Percentiles rank a stretch among this genome's conserved stretches.
Evolutionary conservation across 345 rosid species (phyloP).

Genomic region (Cardamine occulta): DNA sequence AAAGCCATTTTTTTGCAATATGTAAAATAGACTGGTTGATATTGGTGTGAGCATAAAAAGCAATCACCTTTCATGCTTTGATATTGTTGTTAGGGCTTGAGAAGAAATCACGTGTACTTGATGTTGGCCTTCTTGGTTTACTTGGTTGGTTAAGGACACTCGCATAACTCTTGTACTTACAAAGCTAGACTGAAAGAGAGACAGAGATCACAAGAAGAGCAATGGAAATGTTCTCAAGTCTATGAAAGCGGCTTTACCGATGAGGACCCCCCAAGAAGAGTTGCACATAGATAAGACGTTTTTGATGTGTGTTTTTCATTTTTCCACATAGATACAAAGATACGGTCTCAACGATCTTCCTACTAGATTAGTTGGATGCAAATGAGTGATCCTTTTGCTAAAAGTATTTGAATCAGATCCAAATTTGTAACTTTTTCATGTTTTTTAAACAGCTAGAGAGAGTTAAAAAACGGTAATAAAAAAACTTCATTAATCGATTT

Average conservation of each 20-base stretch:
- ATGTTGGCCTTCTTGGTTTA: slow-evolving; percentile 68
- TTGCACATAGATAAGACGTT: background rate
- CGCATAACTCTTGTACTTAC: slow-evolving; percentile 47
- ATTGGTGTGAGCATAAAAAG: slow-evolving; percentile 1
- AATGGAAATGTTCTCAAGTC: slow-evolving; percentile 1
- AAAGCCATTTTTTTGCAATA: background rate
- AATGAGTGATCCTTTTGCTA: too few relatives aligned
- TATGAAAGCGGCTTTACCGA: background rate
- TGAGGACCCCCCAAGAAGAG: too few relatives aligned
- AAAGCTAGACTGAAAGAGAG: slow-evolving; percentile 10
- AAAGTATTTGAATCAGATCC: too few relatives aligned
- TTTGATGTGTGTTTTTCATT: background rate
- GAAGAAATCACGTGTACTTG: slow-evolving; percentile 72
- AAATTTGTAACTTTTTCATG: too few relatives aligned
- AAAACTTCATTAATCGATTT: too few relatives aligned
- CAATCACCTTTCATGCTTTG: background rate
- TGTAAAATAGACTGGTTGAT: slow-evolving; percentile 13
- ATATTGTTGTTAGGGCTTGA: slow-evolving; percentile 56
- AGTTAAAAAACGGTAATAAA: too few relatives aligned
- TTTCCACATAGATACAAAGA: background rate
- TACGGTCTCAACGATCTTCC: background rate
- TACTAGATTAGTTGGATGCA: too few relatives aligned
- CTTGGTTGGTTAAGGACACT: slow-evolving; percentile 83
- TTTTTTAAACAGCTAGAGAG: too few relatives aligned
- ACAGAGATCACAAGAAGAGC: background rate